Percentiles rank a stretch among this genome's conserved stretches.
phyloP scores from a whole-genome alignment of 1,139 yeast species.

The Saccharomyces hybrid region DNA sequence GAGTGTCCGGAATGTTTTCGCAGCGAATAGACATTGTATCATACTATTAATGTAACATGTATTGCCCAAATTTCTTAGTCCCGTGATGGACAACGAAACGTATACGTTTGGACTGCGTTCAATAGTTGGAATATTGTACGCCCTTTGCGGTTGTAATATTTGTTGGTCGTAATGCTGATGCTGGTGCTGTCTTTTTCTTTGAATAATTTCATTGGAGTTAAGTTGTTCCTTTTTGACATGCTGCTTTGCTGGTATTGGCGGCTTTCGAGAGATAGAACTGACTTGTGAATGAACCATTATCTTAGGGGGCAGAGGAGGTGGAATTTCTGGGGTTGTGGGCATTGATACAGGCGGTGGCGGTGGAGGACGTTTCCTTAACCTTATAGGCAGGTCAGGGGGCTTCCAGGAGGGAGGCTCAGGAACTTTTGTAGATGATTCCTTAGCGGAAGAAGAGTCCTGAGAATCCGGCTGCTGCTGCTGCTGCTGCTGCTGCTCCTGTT shows the following conservation, averaged over 20 bases:
- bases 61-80: conserved; percentile 60
- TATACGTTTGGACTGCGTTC: conserved; percentile 37
- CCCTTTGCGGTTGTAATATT: conserved; percentile 4
- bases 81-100: conserved; percentile 47
- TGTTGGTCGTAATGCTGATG: conserved; percentile 4
- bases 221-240: neutral
- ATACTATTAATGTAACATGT: conserved; percentile 70
- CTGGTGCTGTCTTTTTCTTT: neutral
- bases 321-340: conserved; percentile 11
- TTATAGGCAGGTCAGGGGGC: conserved; percentile 23
- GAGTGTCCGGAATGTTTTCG: conserved; percentile 39
- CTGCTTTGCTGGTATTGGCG: conserved; percentile 1
- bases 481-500: conserved; percentile 3
- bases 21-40: conserved; percentile 56
- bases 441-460: neutral
- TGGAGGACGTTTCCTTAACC: conserved; percentile 24
- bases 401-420: conserved; percentile 17
- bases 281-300: conserved; percentile 4
- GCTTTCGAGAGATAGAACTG: neutral
- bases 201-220: neutral
- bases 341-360: conserved; percentile 25
- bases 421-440: conserved; percentile 5
- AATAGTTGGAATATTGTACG: conserved; percentile 31
- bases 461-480: conserved; percentile 2
- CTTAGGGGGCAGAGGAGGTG: conserved; percentile 18